phyloP scores from a whole-genome alignment of 306 rosid genomes.

The Vigna unguiculata region DNA sequence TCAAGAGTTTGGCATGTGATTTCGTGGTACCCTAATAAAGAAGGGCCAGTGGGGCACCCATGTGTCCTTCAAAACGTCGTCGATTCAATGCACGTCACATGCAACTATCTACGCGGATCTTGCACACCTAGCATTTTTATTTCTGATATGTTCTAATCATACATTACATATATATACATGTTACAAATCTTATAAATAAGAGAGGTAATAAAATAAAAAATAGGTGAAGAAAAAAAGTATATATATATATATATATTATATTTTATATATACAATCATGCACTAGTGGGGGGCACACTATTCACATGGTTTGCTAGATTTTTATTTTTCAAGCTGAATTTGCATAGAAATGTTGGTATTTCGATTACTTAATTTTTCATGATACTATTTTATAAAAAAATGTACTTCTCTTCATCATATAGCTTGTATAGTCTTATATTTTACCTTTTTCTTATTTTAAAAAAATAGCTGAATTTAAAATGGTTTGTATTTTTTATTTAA shows the following conservation, averaged over 20 bases:
- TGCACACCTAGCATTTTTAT: conserved; percentile 20
- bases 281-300: not conserved
- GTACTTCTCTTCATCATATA: too few relatives aligned
- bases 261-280: not conserved
- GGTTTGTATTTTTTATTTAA: too few relatives aligned
- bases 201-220: too few relatives aligned
- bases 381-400: too few relatives aligned
- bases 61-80: not conserved
- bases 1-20: conserved; percentile 19
- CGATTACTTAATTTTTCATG: too few relatives aligned
- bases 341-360: too few relatives aligned
- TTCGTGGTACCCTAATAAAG: not conserved
- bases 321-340: not conserved
- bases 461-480: too few relatives aligned
- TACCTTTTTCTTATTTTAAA: too few relatives aligned
- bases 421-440: too few relatives aligned
- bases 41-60: not conserved
- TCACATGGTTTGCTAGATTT: not conserved
- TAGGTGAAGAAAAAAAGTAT: not conserved
- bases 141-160: not conserved
- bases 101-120: conserved; percentile 22
- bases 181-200: too few relatives aligned
- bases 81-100: conserved; percentile 25
- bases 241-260: not conserved
- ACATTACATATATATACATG: not conserved